Percentiles rank a stretch among this genome's conserved stretches.
Conservation (phyloP, 495 filamentous ascomycete species). For the Penicillium cataractarum region DNA sequence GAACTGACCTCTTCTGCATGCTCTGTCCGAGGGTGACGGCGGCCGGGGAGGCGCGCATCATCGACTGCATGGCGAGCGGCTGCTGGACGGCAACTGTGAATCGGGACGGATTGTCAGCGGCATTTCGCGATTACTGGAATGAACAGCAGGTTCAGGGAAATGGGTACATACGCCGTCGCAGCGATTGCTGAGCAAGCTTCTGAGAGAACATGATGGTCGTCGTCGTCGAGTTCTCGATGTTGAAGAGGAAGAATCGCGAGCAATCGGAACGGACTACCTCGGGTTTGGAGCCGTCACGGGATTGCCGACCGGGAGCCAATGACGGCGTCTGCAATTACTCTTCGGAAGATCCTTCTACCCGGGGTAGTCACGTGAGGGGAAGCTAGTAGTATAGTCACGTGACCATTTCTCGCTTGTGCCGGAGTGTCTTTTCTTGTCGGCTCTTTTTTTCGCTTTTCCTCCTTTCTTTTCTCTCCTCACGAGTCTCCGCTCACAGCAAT, state of each 20-base stretch:
- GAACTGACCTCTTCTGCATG: slow-evolving; percentile 59
- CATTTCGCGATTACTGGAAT: slow-evolving; percentile 4
- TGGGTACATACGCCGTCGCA: slow-evolving; percentile 67
- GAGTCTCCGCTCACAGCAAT: slow-evolving; percentile 53
- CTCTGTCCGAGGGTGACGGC: slow-evolving; percentile 52
- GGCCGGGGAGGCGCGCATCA: slow-evolving; percentile 55
- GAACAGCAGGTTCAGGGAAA: not conserved
- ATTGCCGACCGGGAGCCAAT: slow-evolving; percentile 39
- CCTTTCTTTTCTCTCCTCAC: slow-evolving; percentile 37
- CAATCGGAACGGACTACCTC: slow-evolving; percentile 51
- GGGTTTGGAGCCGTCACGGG: slow-evolving; percentile 45
- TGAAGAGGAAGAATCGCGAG: slow-evolving; percentile 25
- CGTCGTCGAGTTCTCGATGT: slow-evolving; percentile 21
- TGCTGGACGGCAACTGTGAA: slow-evolving; percentile 54
- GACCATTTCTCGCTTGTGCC: slow-evolving; percentile 24
- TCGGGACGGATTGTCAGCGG: slow-evolving; percentile 25
- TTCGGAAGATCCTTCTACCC: slow-evolving; percentile 46
- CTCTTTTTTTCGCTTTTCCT: slow-evolving; percentile 3
- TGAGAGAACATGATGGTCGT: slow-evolving; percentile 62
- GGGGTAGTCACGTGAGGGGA: not conserved
- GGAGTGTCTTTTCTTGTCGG: slow-evolving; percentile 11
- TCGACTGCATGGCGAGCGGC: slow-evolving; percentile 48
- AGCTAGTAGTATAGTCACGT: too few relatives aligned
- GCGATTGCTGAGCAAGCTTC: slow-evolving; percentile 65
- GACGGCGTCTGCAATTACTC: slow-evolving; percentile 37